phyloP scores from a whole-genome alignment of 768 basidiomycete genomes.

The Coprinellus micaceus region DNA sequence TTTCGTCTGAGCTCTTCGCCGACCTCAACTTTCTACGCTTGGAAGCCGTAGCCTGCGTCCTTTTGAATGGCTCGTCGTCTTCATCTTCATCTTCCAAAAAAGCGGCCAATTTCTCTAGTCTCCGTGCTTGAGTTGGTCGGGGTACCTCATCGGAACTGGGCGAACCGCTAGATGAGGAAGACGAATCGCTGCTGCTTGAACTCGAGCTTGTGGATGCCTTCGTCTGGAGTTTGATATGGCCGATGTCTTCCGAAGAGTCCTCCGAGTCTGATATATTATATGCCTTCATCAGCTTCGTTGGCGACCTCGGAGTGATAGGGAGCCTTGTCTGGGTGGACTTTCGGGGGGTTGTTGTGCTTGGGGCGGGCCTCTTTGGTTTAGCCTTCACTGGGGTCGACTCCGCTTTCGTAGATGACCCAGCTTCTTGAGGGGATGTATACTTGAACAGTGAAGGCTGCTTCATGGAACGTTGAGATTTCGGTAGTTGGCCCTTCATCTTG shows the following conservation, averaged over 20 bases:
- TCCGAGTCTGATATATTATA: slow-evolving; percentile 12
- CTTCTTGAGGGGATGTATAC: background rate
- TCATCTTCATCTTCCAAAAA: background rate
- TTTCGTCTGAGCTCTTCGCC: slow-evolving; percentile 3
- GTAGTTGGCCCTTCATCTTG: background rate
- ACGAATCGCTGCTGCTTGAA: slow-evolving; percentile 12
- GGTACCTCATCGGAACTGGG: slow-evolving; percentile 12
- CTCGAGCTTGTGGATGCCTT: slow-evolving; percentile 11
- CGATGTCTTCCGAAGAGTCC: slow-evolving; percentile 42
- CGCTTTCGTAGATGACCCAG: background rate
- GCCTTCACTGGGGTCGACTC: background rate
- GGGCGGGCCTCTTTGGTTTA: slow-evolving; percentile 4
- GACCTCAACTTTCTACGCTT: background rate
- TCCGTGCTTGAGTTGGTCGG: slow-evolving; percentile 6
- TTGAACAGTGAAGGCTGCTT: background rate
- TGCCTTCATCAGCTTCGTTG: slow-evolving; percentile 12
- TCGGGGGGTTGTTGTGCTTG: background rate
- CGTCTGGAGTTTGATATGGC: slow-evolving; percentile 49
- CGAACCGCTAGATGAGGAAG: too few species aligned
- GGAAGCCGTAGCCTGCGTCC: background rate
- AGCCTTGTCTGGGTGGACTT: background rate
- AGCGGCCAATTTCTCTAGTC: slow-evolving; percentile 9
- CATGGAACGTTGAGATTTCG: background rate
- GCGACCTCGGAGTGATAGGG: background rate
- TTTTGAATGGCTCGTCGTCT: slow-evolving; percentile 2